These are phyloP conservation scores for Puccinia triticina DNA, from an alignment of 1,284 basidiomycete species.

Conservation along the genomic window DNA sequence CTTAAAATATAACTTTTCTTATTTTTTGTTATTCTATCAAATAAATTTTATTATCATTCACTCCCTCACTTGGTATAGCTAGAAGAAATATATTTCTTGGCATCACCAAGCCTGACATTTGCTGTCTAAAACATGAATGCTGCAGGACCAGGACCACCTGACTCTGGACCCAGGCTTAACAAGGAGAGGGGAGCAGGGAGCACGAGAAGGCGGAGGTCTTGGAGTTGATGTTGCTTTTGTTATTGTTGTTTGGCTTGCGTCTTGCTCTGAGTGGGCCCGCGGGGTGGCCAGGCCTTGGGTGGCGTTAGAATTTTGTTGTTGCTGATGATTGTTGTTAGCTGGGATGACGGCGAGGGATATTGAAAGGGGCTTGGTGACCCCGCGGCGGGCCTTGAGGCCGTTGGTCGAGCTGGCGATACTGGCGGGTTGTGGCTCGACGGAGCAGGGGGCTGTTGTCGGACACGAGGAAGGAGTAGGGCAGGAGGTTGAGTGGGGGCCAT, in stretches of 20 bases:
- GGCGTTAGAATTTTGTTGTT: neutral
- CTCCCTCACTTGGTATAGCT: too few species aligned
- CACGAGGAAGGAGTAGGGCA: slow-evolving; percentile 52
- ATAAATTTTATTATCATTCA: too few species aligned
- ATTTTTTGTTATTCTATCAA: too few species aligned
- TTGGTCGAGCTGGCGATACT: slow-evolving; percentile 51
- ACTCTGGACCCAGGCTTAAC: slow-evolving; percentile 19
- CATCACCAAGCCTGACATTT: too few species aligned
- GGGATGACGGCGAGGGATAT: neutral
- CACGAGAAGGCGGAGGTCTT: slow-evolving; percentile 32
- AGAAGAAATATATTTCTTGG: too few species aligned
- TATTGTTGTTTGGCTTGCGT: slow-evolving; percentile 16
- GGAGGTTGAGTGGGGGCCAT: slow-evolving; percentile 52
- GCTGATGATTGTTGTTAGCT: neutral
- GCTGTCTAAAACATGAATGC: too few species aligned
- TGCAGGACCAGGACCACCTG: too few species aligned
- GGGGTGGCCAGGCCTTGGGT: slow-evolving; percentile 1
- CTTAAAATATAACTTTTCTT: too few species aligned
- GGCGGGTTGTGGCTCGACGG: slow-evolving; percentile 52
- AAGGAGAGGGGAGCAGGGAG: slow-evolving; percentile 46
- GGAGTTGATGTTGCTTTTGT: too few species aligned
- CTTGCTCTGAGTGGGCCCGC: neutral
- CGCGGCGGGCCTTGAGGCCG: slow-evolving; percentile 47
- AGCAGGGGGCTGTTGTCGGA: slow-evolving; percentile 53
- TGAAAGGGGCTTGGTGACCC: slow-evolving; percentile 4